Evolutionary conservation across 768 basidiomycete species (phyloP).

Genomic region (Serendipita sp.): DNA sequence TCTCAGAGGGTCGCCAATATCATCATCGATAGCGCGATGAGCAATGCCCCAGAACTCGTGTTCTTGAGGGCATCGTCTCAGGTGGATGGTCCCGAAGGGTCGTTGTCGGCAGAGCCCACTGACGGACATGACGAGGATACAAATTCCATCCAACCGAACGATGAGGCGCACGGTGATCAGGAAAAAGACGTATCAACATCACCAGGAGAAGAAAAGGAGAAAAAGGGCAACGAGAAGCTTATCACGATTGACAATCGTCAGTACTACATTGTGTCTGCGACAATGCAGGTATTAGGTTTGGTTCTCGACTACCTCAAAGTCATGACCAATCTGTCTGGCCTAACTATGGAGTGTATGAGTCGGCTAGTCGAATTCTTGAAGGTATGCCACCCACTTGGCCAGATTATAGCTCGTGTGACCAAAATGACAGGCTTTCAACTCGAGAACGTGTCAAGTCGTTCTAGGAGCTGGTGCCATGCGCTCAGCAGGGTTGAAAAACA

Average conservation of each 20-base stretch:
- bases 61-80: slow-evolving; percentile 15
- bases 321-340: slow-evolving; percentile 70
- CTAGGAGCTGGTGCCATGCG: slow-evolving; percentile 98
- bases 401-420: slow-evolving; percentile 5
- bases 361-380: slow-evolving; percentile 91
- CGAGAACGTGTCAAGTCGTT: slow-evolving; percentile 94
- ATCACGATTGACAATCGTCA: slow-evolving; percentile 55
- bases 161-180: slow-evolving; percentile 7
- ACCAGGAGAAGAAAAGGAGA: background rate
- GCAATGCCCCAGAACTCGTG: slow-evolving; percentile 57
- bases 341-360: slow-evolving; percentile 92
- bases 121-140: slow-evolving; percentile 11
- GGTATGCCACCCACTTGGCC: slow-evolving; percentile 10
- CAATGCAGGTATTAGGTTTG: slow-evolving; percentile 52
- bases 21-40: slow-evolving; percentile 67
- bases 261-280: slow-evolving; percentile 79
- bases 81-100: background rate
- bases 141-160: slow-evolving; percentile 5
- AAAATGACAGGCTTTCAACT: slow-evolving; percentile 65
- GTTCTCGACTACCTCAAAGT: slow-evolving; percentile 77
- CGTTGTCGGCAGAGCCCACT: slow-evolving; percentile 8
- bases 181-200: slow-evolving; percentile 7
- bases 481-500: slow-evolving; percentile 92
- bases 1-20: slow-evolving; percentile 61
- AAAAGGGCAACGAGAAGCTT: slow-evolving; percentile 23